These are phyloP conservation scores for Aplosporella prunicola DNA, from an alignment of 2,329 filamentous ascomycete species.

Conservation along the genomic window DNA sequence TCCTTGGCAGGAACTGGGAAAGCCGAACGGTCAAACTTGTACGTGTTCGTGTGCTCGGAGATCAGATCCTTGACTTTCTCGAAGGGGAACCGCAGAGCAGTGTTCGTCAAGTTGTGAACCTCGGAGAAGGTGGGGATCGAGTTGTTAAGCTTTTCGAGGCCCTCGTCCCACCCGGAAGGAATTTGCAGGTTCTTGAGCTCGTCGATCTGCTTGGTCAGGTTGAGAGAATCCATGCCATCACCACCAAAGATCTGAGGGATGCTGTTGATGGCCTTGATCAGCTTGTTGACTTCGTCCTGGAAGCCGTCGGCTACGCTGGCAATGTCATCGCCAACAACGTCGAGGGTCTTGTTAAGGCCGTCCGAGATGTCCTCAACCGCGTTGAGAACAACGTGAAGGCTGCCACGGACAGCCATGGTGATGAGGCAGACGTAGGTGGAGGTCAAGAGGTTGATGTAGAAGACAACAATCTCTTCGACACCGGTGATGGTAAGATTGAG, in stretches of 20 bases:
- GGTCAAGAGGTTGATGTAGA: conserved; percentile 85
- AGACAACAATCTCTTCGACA: conserved; percentile 79
- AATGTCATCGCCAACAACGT: conserved; percentile 49
- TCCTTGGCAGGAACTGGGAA: conserved; percentile 82
- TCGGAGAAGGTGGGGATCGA: conserved; percentile 76
- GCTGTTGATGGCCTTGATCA: conserved; percentile 28
- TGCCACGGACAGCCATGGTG: conserved; percentile 70
- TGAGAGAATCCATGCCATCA: conserved; percentile 43
- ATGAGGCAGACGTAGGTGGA: conserved; percentile 86
- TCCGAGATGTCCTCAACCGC: conserved; percentile 52
- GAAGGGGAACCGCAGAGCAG: conserved; percentile 69
- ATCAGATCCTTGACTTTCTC: conserved; percentile 66
- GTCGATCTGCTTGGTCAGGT: conserved; percentile 56
- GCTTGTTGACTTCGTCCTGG: conserved; percentile 39
- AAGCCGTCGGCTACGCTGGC: conserved; percentile 44
- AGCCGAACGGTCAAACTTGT: conserved; percentile 64
- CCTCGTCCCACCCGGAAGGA: conserved; percentile 56
- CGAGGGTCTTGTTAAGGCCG: conserved; percentile 51
- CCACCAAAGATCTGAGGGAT: conserved; percentile 33
- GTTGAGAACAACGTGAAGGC: conserved; percentile 59
- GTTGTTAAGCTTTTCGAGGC: conserved; percentile 62
- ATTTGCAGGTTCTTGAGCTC: conserved; percentile 63
- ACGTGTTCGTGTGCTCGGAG: conserved; percentile 60
- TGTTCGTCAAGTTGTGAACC: conserved; percentile 72
- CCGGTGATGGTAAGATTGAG: conserved; percentile 71